Conservation (phyloP, 2,329 filamentous ascomycete genomes). For the Paracamarosporium sp. region DNA sequence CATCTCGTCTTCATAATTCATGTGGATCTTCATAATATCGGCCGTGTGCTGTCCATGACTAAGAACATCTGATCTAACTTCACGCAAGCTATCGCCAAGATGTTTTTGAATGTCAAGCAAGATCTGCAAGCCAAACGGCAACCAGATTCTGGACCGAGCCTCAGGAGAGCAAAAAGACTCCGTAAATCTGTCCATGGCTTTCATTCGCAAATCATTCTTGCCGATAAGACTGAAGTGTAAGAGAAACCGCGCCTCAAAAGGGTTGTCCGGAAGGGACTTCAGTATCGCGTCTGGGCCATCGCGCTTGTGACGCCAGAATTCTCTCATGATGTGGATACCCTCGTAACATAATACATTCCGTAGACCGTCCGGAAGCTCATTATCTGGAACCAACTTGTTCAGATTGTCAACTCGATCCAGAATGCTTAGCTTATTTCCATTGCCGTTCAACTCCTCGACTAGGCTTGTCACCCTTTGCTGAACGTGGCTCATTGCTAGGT, state of each 20-base stretch:
- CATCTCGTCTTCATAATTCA: slow-evolving; percentile 24
- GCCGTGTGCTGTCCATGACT: slow-evolving; percentile 12
- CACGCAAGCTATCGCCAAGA: slow-evolving; percentile 1
- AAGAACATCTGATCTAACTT: slow-evolving; percentile 11
- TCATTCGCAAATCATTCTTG: slow-evolving; percentile 7
- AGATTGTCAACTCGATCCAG: slow-evolving; percentile 9
- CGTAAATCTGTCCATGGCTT: slow-evolving; percentile 20
- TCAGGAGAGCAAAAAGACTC: slow-evolving; percentile 9
- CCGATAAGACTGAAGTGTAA: slow-evolving; percentile 15
- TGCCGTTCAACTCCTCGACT: slow-evolving; percentile 12
- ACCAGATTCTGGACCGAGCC: slow-evolving; percentile 11
- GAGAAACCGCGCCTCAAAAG: slow-evolving; percentile 14
- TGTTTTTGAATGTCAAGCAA: slow-evolving; percentile 17
- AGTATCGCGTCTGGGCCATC: background rate
- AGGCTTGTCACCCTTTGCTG: slow-evolving; percentile 16
- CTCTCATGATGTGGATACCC: slow-evolving; percentile 7
- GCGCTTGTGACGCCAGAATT: background rate
- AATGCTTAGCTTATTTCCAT: background rate
- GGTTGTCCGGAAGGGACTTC: background rate
- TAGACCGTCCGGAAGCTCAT: background rate
- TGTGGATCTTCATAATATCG: slow-evolving; percentile 18
- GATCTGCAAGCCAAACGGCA: slow-evolving; percentile 23
- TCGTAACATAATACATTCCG: slow-evolving; percentile 16
- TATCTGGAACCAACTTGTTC: background rate
- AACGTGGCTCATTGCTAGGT: slow-evolving; percentile 21